Evolutionary conservation across 2,329 filamentous ascomycete species (phyloP), one percentile per base, ranked within the genome.

Genomic region (Huntiella omanensis): DNA sequence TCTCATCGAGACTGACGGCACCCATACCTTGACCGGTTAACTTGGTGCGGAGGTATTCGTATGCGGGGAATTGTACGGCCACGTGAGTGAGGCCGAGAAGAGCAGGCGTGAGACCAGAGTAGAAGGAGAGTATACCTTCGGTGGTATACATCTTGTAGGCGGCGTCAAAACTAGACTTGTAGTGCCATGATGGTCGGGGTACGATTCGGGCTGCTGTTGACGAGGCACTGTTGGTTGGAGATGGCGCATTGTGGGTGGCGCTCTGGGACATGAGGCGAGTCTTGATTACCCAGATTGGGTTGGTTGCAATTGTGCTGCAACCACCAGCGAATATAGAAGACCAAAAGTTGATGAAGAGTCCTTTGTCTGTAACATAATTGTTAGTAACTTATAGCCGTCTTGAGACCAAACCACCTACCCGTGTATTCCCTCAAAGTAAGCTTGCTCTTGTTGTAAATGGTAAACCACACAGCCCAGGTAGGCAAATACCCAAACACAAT

Each of bases 201-300:
- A 10, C 8, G 7, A 10, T 28, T 28, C 22, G 22, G 22, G 22
- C 22, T 10, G 22, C 22, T 28, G 22, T 28, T 28, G 22, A 28
- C 8, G 22, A 28, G 22, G 22, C 10, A 28, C 22, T 28, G 22
- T 28, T 28, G 22, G 22, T 10, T 15, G 72, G 70, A 2, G 70
- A 16, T 32, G 45, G 22, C 10, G 34, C 32, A 10, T 17, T 38
- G 19, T 33, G 16, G 58, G 60, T 70, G 58, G 56, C 40, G 71
- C 77, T 81, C 65, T 96, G 91, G 34, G 91, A 94, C 91, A 96
- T 96, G 55, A 98, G 73, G 54, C 91, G 74, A 42, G 91, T 98
- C 64, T 98, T 98, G 66, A 98, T 94, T 34, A 98, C 91, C 91
- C 91, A 98, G 51, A 98, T 98, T 1, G 91, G 91, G 61, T 96